Conservation (phyloP, 2,329 filamentous ascomycete species). For the Ceratocystis diversiconidia region DNA sequence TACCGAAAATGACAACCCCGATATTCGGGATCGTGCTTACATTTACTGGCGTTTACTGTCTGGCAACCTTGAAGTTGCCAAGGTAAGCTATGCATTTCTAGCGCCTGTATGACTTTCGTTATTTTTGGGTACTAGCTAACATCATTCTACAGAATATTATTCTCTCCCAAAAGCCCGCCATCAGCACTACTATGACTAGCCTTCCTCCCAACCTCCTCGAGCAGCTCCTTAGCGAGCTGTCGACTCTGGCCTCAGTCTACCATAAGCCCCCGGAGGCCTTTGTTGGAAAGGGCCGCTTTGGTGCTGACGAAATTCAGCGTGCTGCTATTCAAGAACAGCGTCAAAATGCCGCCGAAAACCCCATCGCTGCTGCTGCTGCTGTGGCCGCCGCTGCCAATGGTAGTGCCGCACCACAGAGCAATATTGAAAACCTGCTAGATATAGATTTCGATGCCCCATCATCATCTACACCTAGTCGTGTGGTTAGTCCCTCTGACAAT, state of each 20-base stretch:
- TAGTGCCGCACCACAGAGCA: conserved; percentile 45
- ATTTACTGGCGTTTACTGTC: conserved; percentile 96
- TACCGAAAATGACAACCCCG: conserved; percentile 90
- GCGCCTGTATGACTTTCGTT: neutral
- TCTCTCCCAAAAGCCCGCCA: conserved; percentile 85
- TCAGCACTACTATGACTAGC: conserved; percentile 84
- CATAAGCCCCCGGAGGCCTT: conserved; percentile 98
- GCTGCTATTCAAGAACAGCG: conserved; percentile 94
- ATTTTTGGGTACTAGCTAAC: neutral
- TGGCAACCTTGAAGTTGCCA: conserved; percentile 78
- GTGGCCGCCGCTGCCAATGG: conserved; percentile 50
- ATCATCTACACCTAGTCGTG: conserved; percentile 59
- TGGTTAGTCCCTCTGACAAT: conserved; percentile 45
- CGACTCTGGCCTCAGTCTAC: conserved; percentile 90
- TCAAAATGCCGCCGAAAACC: conserved; percentile 84
- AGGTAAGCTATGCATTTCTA: conserved; percentile 36
- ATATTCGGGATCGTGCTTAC: conserved; percentile 92
- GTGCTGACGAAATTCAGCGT: conserved; percentile 84
- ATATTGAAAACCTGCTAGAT: conserved; percentile 87
- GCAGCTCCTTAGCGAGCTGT: conserved; percentile 79
- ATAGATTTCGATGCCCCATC: conserved; percentile 93
- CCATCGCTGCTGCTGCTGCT: conserved; percentile 66
- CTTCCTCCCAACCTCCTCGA: conserved; percentile 74
- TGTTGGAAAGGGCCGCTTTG: conserved; percentile 84
- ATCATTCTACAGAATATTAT: conserved; percentile 51